Conservation (phyloP, 1,284 basidiomycete species). For the Salmacisia buchloeana region DNA sequence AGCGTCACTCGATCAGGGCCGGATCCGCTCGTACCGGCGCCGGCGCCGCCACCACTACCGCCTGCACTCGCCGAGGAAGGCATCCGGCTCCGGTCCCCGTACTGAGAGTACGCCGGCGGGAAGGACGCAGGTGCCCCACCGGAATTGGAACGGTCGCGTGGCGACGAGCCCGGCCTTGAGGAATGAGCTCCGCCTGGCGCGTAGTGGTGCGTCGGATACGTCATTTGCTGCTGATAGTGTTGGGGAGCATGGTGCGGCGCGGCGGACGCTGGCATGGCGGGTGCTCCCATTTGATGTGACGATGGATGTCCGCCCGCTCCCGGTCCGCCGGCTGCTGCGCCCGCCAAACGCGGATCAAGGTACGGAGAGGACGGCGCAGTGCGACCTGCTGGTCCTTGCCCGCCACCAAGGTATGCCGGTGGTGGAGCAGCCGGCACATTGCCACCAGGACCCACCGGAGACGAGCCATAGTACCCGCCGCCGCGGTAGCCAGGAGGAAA, state of each 20-base stretch:
- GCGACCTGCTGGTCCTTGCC: neutral
- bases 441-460: too few relatives aligned
- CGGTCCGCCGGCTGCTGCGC: neutral
- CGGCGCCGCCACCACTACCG: neutral
- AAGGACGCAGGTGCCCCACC: neutral
- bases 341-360: conserved; percentile 1
- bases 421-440: too few relatives aligned
- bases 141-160: neutral
- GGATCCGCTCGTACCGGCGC: neutral
- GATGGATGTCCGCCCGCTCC: neutral
- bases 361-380: neutral
- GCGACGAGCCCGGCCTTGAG: neutral
- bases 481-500: too few relatives aligned
- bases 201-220: too few relatives aligned
- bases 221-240: too few relatives aligned
- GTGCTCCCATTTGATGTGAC: too few relatives aligned
- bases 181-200: too few relatives aligned
- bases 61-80: neutral
- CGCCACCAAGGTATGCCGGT: neutral
- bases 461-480: too few relatives aligned
- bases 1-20: neutral
- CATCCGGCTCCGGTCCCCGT: neutral
- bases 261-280: neutral
- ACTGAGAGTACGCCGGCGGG: neutral
- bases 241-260: too few relatives aligned